Percentiles rank a stretch among this genome's conserved stretches.
These are phyloP conservation scores for Scheffersomyces quercinus DNA, from an alignment of 1,139 yeast genomes.

Conservation along the genomic window DNA sequence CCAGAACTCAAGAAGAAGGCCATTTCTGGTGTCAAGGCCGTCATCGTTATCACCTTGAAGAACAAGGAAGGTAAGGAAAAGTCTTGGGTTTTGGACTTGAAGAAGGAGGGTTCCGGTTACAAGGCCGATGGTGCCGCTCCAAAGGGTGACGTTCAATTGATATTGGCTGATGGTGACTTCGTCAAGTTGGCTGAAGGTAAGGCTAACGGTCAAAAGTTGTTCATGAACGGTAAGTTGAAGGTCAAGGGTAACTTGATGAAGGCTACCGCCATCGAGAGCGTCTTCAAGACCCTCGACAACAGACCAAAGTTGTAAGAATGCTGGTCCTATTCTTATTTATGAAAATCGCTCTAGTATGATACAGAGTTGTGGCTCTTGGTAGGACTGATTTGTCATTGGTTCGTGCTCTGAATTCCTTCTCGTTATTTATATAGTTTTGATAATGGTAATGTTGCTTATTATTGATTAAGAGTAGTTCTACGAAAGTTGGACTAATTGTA, in stretches of 20 bases:
- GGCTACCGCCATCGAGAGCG: constrained; percentile 75
- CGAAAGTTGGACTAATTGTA: too few species aligned
- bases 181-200: constrained; percentile 73
- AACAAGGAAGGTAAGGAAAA: constrained; percentile 65
- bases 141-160: constrained; percentile 67
- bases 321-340: constrained; percentile 1
- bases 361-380: too few species aligned
- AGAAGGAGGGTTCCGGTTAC: constrained; percentile 57
- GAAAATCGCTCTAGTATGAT: background rate
- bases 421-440: constrained; percentile 1
- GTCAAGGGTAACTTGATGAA: constrained; percentile 89
- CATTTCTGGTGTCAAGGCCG: constrained; percentile 56
- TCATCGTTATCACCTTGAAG: constrained; percentile 67
- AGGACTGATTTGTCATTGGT: too few species aligned
- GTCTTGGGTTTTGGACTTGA: constrained; percentile 73
- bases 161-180: constrained; percentile 64
- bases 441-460: background rate
- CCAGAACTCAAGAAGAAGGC: constrained; percentile 43
- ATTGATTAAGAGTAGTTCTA: too few species aligned
- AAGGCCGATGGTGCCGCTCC: constrained; percentile 48
- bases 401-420: constrained; percentile 5
- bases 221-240: constrained; percentile 82
- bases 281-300: constrained; percentile 67
- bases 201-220: constrained; percentile 81
- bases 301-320: constrained; percentile 43